Percentiles rank a stretch among this genome's conserved stretches.
Evolutionary conservation across 1,284 basidiomycete species (phyloP).

Genomic region (Pseudomicrostroma phylloplanum): DNA sequence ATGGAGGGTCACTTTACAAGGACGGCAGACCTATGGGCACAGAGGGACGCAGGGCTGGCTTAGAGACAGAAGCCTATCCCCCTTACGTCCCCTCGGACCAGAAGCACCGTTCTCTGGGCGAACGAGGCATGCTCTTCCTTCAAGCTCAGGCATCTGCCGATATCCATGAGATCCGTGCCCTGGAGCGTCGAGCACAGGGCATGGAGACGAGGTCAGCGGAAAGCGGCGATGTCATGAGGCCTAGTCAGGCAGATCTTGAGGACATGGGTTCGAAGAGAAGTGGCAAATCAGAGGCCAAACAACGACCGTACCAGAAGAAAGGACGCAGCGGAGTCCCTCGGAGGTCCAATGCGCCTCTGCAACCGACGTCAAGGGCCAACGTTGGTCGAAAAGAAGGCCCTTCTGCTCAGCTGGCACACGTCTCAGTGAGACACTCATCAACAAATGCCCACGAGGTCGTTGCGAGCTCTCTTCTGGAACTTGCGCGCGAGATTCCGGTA

Average conservation of each 20-base stretch:
- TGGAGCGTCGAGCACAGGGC: conserved; percentile 30
- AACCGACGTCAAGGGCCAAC: neutral
- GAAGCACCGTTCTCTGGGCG: conserved; percentile 40
- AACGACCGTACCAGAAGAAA: neutral
- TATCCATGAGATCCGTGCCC: conserved; percentile 40
- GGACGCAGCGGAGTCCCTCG: neutral
- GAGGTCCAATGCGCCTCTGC: neutral
- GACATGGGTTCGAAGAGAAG: neutral
- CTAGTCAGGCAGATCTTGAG: neutral
- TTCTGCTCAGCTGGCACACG: neutral
- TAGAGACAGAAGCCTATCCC: neutral
- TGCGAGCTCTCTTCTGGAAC: neutral
- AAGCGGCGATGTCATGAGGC: neutral
- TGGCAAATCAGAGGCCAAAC: neutral
- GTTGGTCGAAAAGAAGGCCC: neutral
- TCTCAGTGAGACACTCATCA: neutral
- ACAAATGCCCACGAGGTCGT: neutral
- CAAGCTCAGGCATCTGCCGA: conserved; percentile 47
- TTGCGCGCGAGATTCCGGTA: conserved; percentile 4
- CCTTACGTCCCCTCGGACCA: conserved; percentile 31
- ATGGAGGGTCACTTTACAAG: conserved; percentile 30
- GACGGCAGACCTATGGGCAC: conserved; percentile 20
- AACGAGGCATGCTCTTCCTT: conserved; percentile 38
- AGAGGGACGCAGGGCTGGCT: neutral
- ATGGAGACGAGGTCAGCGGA: neutral